Percentiles rank a stretch among this genome's conserved stretches.
phyloP scores from a whole-genome alignment of 2,329 filamentous ascomycete genomes.

The Stagonosporopsis chrysanthemi region DNA sequence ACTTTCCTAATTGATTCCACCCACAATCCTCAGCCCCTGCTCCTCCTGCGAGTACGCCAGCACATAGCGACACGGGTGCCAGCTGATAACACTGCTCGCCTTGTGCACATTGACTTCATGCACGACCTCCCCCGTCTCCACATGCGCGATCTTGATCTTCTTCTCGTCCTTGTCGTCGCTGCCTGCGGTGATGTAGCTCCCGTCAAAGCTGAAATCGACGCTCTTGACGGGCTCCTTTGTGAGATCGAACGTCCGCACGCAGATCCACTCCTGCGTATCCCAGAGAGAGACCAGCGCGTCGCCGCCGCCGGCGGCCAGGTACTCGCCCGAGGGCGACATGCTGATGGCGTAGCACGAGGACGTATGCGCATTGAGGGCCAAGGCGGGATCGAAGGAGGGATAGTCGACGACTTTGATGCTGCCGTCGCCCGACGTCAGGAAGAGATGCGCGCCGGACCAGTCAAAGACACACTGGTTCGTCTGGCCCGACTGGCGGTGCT shows the following conservation, averaged over 20 bases:
- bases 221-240: constrained; percentile 75
- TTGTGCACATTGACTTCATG: constrained; percentile 74
- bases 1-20: constrained; percentile 43
- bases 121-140: constrained; percentile 76
- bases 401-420: constrained; percentile 70
- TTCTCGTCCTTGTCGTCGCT: constrained; percentile 78
- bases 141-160: constrained; percentile 73
- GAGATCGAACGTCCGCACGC: constrained; percentile 72
- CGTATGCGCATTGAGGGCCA: constrained; percentile 75
- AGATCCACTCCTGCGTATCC: constrained; percentile 81
- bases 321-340: constrained; percentile 74
- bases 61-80: constrained; percentile 78
- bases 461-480: constrained; percentile 79
- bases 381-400: constrained; percentile 53
- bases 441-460: constrained; percentile 74
- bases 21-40: constrained; percentile 71
- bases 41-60: constrained; percentile 75
- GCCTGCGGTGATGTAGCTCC: constrained; percentile 75
- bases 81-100: constrained; percentile 72
- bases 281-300: constrained; percentile 79
- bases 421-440: constrained; percentile 75
- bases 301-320: constrained; percentile 76
- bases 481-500: constrained; percentile 68
- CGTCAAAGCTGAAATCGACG: constrained; percentile 80
- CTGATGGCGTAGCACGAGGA: constrained; percentile 73